phyloP scores from a whole-genome alignment of 345 rosid species.

The Aurinia saxatilis region DNA sequence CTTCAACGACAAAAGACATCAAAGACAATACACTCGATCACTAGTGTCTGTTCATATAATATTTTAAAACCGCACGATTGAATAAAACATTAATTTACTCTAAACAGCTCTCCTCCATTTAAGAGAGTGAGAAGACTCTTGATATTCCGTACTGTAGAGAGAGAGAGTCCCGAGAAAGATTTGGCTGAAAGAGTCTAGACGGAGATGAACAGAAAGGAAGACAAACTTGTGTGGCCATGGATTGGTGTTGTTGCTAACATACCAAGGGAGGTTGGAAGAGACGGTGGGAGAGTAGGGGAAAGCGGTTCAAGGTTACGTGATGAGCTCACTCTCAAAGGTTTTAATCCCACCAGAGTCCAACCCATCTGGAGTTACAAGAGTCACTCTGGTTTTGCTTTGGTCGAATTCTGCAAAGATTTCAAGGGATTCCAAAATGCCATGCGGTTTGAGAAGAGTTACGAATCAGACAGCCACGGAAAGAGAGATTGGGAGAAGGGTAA shows the following conservation, averaged over 20 bases:
- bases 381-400: not conserved
- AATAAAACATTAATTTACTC: no score
- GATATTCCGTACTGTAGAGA: no score
- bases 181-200: no score
- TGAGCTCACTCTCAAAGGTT: not conserved
- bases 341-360: not conserved
- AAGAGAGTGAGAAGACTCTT: no score
- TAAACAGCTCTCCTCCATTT: no score
- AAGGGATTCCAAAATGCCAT: not conserved
- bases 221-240: not conserved
- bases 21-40: no score
- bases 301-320: not conserved
- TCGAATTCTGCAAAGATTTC: not conserved
- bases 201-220: not conserved
- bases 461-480: constrained; percentile 36
- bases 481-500: constrained; percentile 28
- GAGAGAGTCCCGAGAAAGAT: no score
- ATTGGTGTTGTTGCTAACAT: not conserved
- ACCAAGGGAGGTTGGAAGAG: not conserved
- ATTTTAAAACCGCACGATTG: no score
- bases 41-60: no score
- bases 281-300: not conserved
- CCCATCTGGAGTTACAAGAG: not conserved
- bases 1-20: no score
- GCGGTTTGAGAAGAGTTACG: not conserved